A percentile compares a stretch with the other conserved stretches of the same genome.
These are phyloP conservation scores for Gautieria morchelliformis DNA, from an alignment of 768 basidiomycete genomes.

Conservation along the genomic window DNA sequence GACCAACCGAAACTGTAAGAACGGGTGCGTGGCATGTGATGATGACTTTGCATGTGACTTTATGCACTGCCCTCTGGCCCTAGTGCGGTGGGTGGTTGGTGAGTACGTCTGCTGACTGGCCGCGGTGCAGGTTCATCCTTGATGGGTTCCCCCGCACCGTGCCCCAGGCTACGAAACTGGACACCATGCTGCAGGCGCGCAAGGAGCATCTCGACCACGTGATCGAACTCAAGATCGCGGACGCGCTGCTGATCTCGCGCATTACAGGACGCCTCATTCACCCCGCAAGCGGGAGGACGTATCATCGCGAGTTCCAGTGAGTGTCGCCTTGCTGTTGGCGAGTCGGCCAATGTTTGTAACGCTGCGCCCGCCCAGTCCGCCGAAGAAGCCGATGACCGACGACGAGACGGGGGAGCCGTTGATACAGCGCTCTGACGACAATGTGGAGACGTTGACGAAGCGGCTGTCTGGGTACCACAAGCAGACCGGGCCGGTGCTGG, in stretches of 20 bases:
- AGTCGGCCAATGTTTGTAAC: neutral
- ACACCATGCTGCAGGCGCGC: slow-evolving; percentile 73
- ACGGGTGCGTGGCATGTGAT: slow-evolving; percentile 59
- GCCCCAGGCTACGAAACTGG: slow-evolving; percentile 92
- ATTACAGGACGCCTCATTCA: slow-evolving; percentile 97
- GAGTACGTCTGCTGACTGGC: too few relatives aligned
- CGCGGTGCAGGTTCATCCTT: slow-evolving; percentile 74
- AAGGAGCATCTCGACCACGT: slow-evolving; percentile 90
- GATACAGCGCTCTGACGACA: slow-evolving; percentile 96
- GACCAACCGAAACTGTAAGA: slow-evolving; percentile 86
- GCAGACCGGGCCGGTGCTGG: slow-evolving; percentile 92
- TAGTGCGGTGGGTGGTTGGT: neutral
- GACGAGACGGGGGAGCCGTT: slow-evolving; percentile 94
- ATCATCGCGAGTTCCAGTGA: slow-evolving; percentile 92
- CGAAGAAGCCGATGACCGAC: slow-evolving; percentile 91
- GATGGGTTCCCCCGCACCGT: slow-evolving; percentile 99
- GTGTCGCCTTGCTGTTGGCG: slow-evolving; percentile 22
- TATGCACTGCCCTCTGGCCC: neutral
- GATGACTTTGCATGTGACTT: neutral
- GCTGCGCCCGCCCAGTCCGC: slow-evolving; percentile 54
- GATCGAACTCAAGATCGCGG: slow-evolving; percentile 85
- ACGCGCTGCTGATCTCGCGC: slow-evolving; percentile 91
- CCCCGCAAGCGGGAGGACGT: slow-evolving; percentile 78
- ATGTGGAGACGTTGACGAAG: slow-evolving; percentile 88
- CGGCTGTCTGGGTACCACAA: slow-evolving; percentile 82